A percentile compares a stretch with the other conserved stretches of the same genome.
phyloP scores from a whole-genome alignment of 176 grass and related monocot species.

The Eleusine coracana region DNA sequence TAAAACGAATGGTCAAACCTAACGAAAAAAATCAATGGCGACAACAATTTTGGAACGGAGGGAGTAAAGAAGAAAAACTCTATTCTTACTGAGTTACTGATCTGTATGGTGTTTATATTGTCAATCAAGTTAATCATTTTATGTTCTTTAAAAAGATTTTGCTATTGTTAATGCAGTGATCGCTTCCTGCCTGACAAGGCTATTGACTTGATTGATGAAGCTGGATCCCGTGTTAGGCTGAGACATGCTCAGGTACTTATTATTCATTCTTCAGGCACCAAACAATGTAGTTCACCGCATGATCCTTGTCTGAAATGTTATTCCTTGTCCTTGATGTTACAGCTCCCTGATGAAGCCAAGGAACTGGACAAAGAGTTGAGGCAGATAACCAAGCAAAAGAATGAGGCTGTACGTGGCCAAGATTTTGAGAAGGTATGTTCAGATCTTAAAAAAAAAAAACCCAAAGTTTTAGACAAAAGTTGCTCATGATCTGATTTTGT shows the following conservation, averaged over 20 bases:
- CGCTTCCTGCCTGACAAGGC: constrained; percentile 98
- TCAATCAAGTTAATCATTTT: not conserved
- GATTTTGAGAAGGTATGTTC: constrained; percentile 96
- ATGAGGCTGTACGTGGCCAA: constrained; percentile 94
- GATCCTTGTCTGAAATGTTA: constrained; percentile 22
- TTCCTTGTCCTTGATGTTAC: not conserved
- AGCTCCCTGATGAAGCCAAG: constrained; percentile 98
- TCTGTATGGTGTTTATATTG: not conserved
- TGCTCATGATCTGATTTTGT: constrained; percentile 26
- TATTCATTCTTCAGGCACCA: not conserved
- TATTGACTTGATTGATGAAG: constrained; percentile 99
- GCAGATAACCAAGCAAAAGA: constrained; percentile 95
- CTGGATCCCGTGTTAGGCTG: constrained; percentile 98
- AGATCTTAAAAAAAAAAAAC: not conserved
- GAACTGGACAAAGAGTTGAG: constrained; percentile 98
- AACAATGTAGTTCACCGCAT: not conserved
- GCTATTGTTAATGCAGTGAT: constrained; percentile 64
- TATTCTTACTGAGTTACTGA: not conserved
- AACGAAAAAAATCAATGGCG: too few species aligned
- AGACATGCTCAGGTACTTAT: constrained; percentile 82
- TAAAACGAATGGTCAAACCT: too few species aligned
- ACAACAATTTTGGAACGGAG: too few species aligned
- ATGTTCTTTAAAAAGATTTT: constrained; percentile 11
- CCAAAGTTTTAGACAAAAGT: not conserved
- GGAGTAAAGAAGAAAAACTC: not conserved